Percentiles rank a stretch among this genome's conserved stretches.
Evolutionary conservation across 805 yeast genomes (phyloP).

Genomic region (Diddensiella caesifluorescens): DNA sequence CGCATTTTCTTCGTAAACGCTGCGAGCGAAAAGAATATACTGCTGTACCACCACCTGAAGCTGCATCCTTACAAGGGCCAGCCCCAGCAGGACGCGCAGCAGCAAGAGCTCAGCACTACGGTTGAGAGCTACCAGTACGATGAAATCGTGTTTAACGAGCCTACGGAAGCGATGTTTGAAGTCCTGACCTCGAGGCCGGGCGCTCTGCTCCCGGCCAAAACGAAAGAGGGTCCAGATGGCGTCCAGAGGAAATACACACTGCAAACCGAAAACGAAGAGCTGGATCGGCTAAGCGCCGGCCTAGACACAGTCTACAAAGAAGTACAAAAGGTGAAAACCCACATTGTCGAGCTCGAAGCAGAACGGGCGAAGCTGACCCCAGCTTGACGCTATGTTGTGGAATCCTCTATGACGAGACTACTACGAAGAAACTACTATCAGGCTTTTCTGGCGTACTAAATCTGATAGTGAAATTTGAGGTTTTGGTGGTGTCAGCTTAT

Average conservation of each 20-base stretch:
- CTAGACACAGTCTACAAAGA: slow-evolving; percentile 41
- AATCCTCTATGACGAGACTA: too few species aligned
- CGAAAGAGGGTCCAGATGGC: slow-evolving; percentile 3
- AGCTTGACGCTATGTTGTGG: too few species aligned
- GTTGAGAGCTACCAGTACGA: slow-evolving; percentile 70
- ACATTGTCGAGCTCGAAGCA: slow-evolving; percentile 32
- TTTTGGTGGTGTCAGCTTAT: too few species aligned
- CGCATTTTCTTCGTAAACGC: slow-evolving; percentile 83
- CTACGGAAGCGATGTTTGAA: slow-evolving; percentile 84
- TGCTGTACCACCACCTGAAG: slow-evolving; percentile 81
- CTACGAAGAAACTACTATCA: too few species aligned
- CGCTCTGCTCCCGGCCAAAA: slow-evolving; percentile 31
- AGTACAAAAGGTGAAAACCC: slow-evolving; percentile 38
- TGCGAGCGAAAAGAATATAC: slow-evolving; percentile 67
- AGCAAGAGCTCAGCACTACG: slow-evolving; percentile 36
- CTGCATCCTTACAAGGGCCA: slow-evolving; percentile 71
- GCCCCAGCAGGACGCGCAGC: slow-evolving; percentile 35
- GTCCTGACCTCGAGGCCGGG: slow-evolving; percentile 50
- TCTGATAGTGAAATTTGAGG: too few species aligned
- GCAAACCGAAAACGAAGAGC: slow-evolving; percentile 60
- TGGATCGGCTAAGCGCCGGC: slow-evolving; percentile 49
- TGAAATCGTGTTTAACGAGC: slow-evolving; percentile 91
- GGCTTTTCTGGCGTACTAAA: too few species aligned
- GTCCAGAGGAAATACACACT: slow-evolving; percentile 31
- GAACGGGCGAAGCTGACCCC: slow-evolving; percentile 20